A percentile compares a stretch with the other conserved stretches of the same genome.
phyloP scores from a whole-genome alignment of 2,329 filamentous ascomycete genomes.

The Trichoderma sp. region DNA sequence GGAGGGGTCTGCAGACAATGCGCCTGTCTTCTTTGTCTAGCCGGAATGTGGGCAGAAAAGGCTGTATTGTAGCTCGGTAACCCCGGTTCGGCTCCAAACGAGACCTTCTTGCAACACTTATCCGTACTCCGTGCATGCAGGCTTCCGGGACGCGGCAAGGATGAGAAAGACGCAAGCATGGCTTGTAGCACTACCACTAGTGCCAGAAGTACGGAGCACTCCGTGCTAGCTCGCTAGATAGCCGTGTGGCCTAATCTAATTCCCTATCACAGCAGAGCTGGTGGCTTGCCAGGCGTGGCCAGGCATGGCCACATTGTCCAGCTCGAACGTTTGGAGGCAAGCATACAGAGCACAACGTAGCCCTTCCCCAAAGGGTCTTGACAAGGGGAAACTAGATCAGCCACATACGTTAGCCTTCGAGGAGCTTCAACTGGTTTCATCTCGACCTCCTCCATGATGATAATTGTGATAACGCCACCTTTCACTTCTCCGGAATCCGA shows the following conservation, averaged over 20 bases:
- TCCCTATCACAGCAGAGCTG: not conserved
- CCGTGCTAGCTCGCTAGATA: constrained; percentile 18
- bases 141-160: constrained; percentile 2
- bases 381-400: not conserved
- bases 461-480: not conserved
- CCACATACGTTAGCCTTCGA: not conserved
- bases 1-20: not conserved
- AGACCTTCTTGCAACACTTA: not conserved
- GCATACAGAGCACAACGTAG: not conserved
- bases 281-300: not conserved
- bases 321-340: not conserved
- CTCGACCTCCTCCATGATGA: not conserved
- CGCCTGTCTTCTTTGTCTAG: not conserved
- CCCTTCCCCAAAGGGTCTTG: not conserved
- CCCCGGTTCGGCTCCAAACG: not conserved
- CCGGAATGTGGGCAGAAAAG: not conserved
- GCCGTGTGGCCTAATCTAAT: constrained; percentile 16
- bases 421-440: not conserved
- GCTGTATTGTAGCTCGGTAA: not conserved
- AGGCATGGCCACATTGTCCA: not conserved
- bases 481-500: not conserved
- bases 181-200: not conserved
- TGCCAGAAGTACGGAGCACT: constrained; percentile 16
- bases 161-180: not conserved
- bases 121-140: constrained; percentile 2